These are phyloP conservation scores for Davidsoniella neocaledoniae DNA, from an alignment of 2,329 filamentous ascomycete species.

Conservation along the genomic window DNA sequence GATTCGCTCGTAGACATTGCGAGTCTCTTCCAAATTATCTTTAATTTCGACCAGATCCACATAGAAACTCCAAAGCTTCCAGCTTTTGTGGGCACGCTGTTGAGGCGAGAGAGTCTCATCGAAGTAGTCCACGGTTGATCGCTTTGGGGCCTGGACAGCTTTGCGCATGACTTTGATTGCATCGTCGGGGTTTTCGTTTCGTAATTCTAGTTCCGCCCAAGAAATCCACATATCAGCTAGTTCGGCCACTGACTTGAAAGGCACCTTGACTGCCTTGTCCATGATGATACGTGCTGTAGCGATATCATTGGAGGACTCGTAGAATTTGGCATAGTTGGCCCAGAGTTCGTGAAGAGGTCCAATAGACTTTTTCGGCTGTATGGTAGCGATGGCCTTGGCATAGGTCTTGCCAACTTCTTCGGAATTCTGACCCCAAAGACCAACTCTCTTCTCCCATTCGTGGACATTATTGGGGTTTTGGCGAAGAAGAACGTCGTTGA, in stretches of 20 bases:
- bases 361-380: slow-evolving; percentile 84
- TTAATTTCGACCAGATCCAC: slow-evolving; percentile 95
- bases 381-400: slow-evolving; percentile 80
- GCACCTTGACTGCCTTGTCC: slow-evolving; percentile 95
- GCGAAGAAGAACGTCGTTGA: slow-evolving; percentile 87
- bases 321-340: slow-evolving; percentile 94
- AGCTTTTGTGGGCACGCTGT: slow-evolving; percentile 94
- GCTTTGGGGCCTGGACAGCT: slow-evolving; percentile 88
- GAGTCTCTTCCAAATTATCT: slow-evolving; percentile 76
- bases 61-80: slow-evolving; percentile 99
- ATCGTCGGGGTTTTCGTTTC: slow-evolving; percentile 88
- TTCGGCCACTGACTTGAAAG: slow-evolving; percentile 94
- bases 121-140: slow-evolving; percentile 98
- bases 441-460: slow-evolving; percentile 96
- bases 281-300: slow-evolving; percentile 79
- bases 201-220: slow-evolving; percentile 96
- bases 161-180: slow-evolving; percentile 94
- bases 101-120: slow-evolving; percentile 88
- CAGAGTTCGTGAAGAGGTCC: slow-evolving; percentile 90
- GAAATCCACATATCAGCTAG: slow-evolving; percentile 97
- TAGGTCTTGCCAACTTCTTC: slow-evolving; percentile 86
- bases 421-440: slow-evolving; percentile 86
- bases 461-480: slow-evolving; percentile 93
- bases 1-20: slow-evolving; percentile 88
- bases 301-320: slow-evolving; percentile 74